Percentiles rank a stretch among this genome's conserved stretches.
phyloP scores from a whole-genome alignment of 2,329 filamentous ascomycete genomes.

The Penicillium rolfsii region DNA sequence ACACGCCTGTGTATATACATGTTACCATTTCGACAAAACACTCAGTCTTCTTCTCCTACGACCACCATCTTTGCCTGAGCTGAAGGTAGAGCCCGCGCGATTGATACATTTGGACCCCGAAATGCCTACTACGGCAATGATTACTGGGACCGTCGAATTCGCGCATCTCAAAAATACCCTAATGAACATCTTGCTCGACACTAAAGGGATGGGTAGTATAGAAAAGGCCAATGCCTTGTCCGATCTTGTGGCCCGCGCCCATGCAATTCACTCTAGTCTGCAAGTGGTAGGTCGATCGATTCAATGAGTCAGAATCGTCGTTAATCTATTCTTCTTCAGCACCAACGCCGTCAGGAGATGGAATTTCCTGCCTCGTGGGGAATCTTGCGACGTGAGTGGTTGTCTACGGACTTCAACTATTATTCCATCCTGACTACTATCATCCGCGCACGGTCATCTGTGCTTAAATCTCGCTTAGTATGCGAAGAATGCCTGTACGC shows the following conservation, averaged over 20 bases:
- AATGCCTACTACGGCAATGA: slow-evolving; percentile 24
- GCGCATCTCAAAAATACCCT: slow-evolving; percentile 22
- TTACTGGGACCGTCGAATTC: slow-evolving; percentile 24
- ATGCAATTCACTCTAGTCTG: slow-evolving; percentile 23
- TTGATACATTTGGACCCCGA: slow-evolving; percentile 27
- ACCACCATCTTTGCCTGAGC: slow-evolving; percentile 26
- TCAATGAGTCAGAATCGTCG: no score
- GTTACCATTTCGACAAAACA: slow-evolving; percentile 30
- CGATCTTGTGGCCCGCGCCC: slow-evolving; percentile 24
- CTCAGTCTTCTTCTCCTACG: slow-evolving; percentile 30
- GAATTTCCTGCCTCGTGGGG: slow-evolving; percentile 21
- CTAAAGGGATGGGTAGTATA: slow-evolving; percentile 18
- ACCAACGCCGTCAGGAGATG: slow-evolving; percentile 21
- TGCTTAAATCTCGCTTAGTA: slow-evolving; percentile 29
- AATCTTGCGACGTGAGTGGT: slow-evolving; percentile 22
- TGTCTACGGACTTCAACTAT: slow-evolving; percentile 31
- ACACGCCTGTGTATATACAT: slow-evolving; percentile 27
- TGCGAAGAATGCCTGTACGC: slow-evolving; percentile 31
- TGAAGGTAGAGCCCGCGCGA: slow-evolving; percentile 25
- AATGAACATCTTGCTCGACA: slow-evolving; percentile 23
- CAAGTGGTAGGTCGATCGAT: slow-evolving; percentile 19
- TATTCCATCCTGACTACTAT: slow-evolving; percentile 29
- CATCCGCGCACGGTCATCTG: slow-evolving; percentile 28
- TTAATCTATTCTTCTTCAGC: background rate
- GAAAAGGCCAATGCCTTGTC: slow-evolving; percentile 28